These are phyloP conservation scores for Penicillium pulvis DNA, from an alignment of 495 filamentous ascomycete genomes.

Conservation along the genomic window DNA sequence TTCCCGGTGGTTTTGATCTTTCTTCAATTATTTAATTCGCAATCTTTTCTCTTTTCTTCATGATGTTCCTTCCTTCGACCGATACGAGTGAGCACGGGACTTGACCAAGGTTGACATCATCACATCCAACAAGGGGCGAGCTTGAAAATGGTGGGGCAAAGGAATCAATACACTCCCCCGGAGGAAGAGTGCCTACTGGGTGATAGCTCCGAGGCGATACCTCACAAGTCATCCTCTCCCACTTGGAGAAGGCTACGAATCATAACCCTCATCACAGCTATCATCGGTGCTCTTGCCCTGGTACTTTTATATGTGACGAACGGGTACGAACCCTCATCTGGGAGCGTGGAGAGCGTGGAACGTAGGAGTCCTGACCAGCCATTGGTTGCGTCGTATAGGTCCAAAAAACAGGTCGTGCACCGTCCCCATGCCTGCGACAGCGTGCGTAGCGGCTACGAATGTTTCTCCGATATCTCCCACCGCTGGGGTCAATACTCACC, in stretches of 20 bases:
- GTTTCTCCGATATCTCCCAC: conserved; percentile 59
- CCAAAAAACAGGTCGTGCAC: neutral
- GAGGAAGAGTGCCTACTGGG: conserved; percentile 17
- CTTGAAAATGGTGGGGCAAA: conserved; percentile 5
- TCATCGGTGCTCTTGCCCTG: conserved; percentile 1
- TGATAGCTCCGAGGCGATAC: neutral
- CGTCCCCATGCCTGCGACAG: conserved; percentile 53
- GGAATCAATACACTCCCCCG: conserved; percentile 1
- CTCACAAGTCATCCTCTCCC: neutral
- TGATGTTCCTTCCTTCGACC: neutral
- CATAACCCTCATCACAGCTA: conserved; percentile 8
- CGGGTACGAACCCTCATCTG: conserved; percentile 19
- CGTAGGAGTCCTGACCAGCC: conserved; percentile 11
- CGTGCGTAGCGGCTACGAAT: conserved; percentile 64
- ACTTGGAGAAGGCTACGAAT: neutral
- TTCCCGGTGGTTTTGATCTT: neutral
- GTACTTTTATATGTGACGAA: conserved; percentile 3
- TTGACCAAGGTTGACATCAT: conserved; percentile 3
- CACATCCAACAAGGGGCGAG: neutral
- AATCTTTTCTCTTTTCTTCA: conserved; percentile 1
- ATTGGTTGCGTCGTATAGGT: conserved; percentile 10
- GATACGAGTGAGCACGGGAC: neutral
- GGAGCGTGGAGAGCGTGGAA: neutral
- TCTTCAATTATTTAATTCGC: neutral
- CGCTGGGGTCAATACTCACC: conserved; percentile 88